Evolutionary conservation across 768 basidiomycete species (phyloP), one percentile per base, ranked within the genome.

Genomic region (Ramaria sp.): DNA sequence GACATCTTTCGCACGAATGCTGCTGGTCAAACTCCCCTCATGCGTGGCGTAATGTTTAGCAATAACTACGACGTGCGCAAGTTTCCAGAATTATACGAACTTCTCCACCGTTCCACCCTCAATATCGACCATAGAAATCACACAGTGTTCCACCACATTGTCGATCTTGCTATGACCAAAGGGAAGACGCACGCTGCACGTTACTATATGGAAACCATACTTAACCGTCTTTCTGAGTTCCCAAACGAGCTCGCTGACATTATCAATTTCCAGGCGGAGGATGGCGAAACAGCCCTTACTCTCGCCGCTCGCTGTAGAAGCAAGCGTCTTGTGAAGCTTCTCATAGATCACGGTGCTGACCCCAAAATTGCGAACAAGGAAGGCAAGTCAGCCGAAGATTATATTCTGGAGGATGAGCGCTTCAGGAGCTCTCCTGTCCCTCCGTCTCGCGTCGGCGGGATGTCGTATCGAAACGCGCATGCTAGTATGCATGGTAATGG

Each of bases 11-110:
- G 88, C 60, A 92, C 94, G 59, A 99, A 98, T 72, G 89, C 87
- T 63, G 81, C 91, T 10, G 96, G 96, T 3, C 96, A 98, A 68
- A 98, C 96, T 13, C 87, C 95, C 1, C 72, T 99, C 41, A 99
- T 99, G 96, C 89, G 96, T 15, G 86, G 85, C 63, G 96, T 99
- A 62, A 98, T 98, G 95, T 99, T 98, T 67, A 90, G 91, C 48
- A 99, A 99, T 69, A 99, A 98, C 67, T 99, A 99, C 66, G 96
- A 99, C 67, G 88, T 98, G 45, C 88, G 96, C 60, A 99, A 99
- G 68, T 99, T 99, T 62, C 91, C 93, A 1, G 95, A 98, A 67
- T 74, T 99, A 16, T 97, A 96, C 69, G 94, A 98, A 65, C 79
- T 99, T 13, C 70, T 99, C 34, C 96, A 98, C 63, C 86, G 92